Conservation (phyloP, 2,329 filamentous ascomycete species). For the Alternaria ethzedia region DNA sequence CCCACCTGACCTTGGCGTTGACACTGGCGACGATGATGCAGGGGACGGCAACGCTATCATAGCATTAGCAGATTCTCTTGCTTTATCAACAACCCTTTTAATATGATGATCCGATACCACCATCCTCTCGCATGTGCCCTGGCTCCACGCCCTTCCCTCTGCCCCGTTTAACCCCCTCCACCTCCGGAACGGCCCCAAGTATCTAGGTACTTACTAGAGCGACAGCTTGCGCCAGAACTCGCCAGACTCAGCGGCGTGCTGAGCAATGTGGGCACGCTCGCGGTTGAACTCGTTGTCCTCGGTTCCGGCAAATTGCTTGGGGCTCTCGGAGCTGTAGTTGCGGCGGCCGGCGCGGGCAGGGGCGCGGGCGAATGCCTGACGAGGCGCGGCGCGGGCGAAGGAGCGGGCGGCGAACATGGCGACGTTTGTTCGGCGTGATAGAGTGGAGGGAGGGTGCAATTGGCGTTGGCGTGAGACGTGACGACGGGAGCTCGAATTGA, state of each 20-base stretch:
- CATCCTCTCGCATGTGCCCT: neutral
- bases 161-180: neutral
- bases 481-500: slow-evolving; percentile 26
- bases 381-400: slow-evolving; percentile 59
- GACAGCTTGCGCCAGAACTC: slow-evolving; percentile 96
- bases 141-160: neutral
- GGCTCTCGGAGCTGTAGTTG: slow-evolving; percentile 70
- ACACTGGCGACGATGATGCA: slow-evolving; percentile 71
- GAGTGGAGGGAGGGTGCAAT: slow-evolving; percentile 41
- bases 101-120: neutral
- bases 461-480: slow-evolving; percentile 31
- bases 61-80: slow-evolving; percentile 19
- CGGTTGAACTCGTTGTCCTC: slow-evolving; percentile 91
- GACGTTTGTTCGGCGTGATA: slow-evolving; percentile 28
- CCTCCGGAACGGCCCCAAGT: neutral
- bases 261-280: slow-evolving; percentile 88
- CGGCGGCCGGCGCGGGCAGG: slow-evolving; percentile 69
- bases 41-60: slow-evolving; percentile 76
- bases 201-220: slow-evolving; percentile 74
- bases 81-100: neutral
- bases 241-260: slow-evolving; percentile 83
- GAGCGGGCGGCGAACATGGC: slow-evolving; percentile 45
- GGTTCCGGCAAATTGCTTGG: slow-evolving; percentile 63
- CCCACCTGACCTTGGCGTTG: slow-evolving; percentile 93
- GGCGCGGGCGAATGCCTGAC: slow-evolving; percentile 61